Evolutionary conservation across 2,329 filamentous ascomycete genomes (phyloP).

Genomic region (Ilyonectria sp.): DNA sequence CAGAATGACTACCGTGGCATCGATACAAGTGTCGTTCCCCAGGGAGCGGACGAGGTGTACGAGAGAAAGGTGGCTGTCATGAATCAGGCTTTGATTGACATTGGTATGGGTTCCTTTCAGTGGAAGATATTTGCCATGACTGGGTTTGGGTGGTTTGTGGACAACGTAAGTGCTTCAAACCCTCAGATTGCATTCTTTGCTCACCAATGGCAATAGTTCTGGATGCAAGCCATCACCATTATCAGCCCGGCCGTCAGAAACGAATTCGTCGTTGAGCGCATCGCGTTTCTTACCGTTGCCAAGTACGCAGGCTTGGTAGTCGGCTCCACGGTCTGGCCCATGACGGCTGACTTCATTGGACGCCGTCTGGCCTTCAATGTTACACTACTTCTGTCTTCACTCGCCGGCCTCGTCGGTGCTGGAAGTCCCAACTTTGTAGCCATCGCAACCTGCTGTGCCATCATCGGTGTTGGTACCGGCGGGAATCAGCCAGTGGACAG

Average conservation of each 20-base stretch:
- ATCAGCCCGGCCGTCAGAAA: slow-evolving; percentile 43
- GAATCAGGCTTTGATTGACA: slow-evolving; percentile 45
- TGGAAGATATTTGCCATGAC: slow-evolving; percentile 41
- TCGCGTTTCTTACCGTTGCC: too few relatives aligned
- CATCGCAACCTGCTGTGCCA: too few relatives aligned
- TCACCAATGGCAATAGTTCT: slow-evolving; percentile 24
- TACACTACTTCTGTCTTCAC: too few relatives aligned
- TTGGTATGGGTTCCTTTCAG: slow-evolving; percentile 42
- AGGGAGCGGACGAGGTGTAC: slow-evolving; percentile 36
- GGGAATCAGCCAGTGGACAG: slow-evolving; percentile 52
- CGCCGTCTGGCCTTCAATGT: too few relatives aligned
- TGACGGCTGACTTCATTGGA: too few relatives aligned
- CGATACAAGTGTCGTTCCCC: slow-evolving; percentile 32
- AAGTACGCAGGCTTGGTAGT: too few relatives aligned
- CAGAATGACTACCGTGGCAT: slow-evolving; percentile 37
- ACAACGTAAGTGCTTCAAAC: slow-evolving; percentile 16
- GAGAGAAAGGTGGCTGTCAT: slow-evolving; percentile 43
- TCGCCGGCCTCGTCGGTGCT: too few relatives aligned
- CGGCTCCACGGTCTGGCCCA: too few relatives aligned
- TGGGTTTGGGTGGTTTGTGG: slow-evolving; percentile 47
- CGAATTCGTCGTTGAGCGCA: too few relatives aligned
- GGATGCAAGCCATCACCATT: slow-evolving; percentile 50
- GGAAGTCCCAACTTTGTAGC: too few relatives aligned
- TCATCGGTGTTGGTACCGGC: too few relatives aligned
- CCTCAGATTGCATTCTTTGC: too few relatives aligned